Conservation (phyloP, 805 yeast genomes). For the Pichia kluyveri region DNA sequence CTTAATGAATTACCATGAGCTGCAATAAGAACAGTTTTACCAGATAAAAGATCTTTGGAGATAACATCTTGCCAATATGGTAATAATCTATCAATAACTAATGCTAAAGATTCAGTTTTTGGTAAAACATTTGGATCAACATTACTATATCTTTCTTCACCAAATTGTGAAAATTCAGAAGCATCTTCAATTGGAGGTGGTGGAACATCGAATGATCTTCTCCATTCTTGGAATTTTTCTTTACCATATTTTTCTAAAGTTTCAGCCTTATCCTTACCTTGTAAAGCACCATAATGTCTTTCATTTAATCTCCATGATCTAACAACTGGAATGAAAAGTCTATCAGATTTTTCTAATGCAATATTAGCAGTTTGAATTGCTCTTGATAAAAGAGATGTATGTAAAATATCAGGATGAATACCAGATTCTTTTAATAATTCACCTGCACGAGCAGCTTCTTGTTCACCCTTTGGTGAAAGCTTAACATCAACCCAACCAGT, state of each 20-base stretch:
- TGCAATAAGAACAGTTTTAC: slow-evolving; percentile 86
- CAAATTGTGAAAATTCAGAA: slow-evolving; percentile 75
- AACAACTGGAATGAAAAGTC: slow-evolving; percentile 81
- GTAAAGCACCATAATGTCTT: slow-evolving; percentile 98
- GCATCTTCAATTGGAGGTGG: slow-evolving; percentile 80
- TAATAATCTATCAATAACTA: slow-evolving; percentile 91
- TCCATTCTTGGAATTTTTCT: slow-evolving; percentile 92
- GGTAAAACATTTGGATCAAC: slow-evolving; percentile 84
- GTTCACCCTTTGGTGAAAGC: slow-evolving; percentile 73
- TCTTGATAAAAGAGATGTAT: slow-evolving; percentile 86
- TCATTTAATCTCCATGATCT: slow-evolving; percentile 98
- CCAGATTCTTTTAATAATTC: slow-evolving; percentile 81
- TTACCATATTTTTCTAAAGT: slow-evolving; percentile 81
- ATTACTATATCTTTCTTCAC: slow-evolving; percentile 77
- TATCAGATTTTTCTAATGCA: slow-evolving; percentile 83
- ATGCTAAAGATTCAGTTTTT: slow-evolving; percentile 86
- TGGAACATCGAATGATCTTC: slow-evolving; percentile 95
- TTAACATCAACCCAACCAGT: slow-evolving; percentile 98
- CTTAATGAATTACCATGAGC: slow-evolving; percentile 99
- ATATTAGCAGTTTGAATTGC: slow-evolving; percentile 97
- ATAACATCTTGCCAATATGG: slow-evolving; percentile 96
- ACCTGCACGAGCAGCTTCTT: slow-evolving; percentile 93
- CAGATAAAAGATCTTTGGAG: slow-evolving; percentile 71
- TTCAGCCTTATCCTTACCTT: slow-evolving; percentile 96
- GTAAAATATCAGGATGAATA: slow-evolving; percentile 75